Base-by-base conservation (phyloP, 371 early-diverging fungal species). In the Thermomucor indicae-seudaticae region DNA sequence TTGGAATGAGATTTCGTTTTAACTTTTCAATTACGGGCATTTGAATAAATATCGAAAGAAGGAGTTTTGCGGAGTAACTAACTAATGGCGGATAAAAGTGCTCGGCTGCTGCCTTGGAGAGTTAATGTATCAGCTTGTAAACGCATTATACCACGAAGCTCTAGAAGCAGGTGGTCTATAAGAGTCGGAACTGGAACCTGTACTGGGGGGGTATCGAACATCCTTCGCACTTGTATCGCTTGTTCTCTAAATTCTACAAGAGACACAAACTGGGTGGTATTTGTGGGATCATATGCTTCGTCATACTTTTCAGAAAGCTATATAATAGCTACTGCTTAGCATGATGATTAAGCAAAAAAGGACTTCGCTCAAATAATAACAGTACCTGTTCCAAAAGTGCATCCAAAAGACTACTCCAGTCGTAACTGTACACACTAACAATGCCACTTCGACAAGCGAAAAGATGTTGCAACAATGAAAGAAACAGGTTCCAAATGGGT, bases 141-240 rank as follows among this genome's bases (percentile, higher is more conserved):
- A 43, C 74, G 58, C 76, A 79, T 71, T 14, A 69, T 53, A 45
- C 73, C 70, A 6, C 72, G 52, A 24, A 75, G 48, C 51, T 73
- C 79, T 11, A 75, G 29, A 35, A 64, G 58, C 2, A 79, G 44
- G 25, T 75, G 79, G 29, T 72, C 60, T 14, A 67, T 59, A 46
- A 79, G 55, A 6, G 42, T 61, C 6, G 48, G 39, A n/a, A 56
- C 46, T 27, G 67, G 63, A n/a, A 72, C 62, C 43, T 67, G 62
- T 19, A 71, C 53, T 8, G 76, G 68, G n/a, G 76, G 75, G 12
- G 63, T 48, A 43, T 62, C 62, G 56, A 79, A 75, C 74, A 79
- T 75, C 1, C 30, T 38, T 29, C 58, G 66, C 32, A 75, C 47
- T 28, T 55, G 54, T 30, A 29, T 32, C 5, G 59, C 53, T 49